Conservation (phyloP, 23 red algal genomes). For the Chondrus crispus region DNA sequence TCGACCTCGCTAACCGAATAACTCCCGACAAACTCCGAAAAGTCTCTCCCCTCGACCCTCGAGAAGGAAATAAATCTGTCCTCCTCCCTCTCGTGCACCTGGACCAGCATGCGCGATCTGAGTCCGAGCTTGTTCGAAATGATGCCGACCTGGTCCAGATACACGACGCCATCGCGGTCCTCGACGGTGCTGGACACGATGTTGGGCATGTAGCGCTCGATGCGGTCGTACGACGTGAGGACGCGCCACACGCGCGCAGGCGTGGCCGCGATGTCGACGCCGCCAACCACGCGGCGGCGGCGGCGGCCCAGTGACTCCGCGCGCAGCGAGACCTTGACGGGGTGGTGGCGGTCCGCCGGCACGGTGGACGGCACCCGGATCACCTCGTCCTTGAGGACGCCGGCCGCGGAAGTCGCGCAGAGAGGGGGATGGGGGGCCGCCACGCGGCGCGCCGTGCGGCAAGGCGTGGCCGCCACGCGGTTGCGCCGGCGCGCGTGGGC, state of each 20-base stretch:
- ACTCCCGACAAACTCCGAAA: conserved; percentile 69
- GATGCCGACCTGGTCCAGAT: conserved; percentile 78
- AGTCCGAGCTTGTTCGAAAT: conserved; percentile 71
- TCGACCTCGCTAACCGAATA: conserved; percentile 52
- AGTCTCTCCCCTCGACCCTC: conserved; percentile 72
- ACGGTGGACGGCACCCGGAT: background rate
- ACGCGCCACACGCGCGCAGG: conserved; percentile 73
- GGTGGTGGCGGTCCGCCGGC: background rate
- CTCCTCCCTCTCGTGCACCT: conserved; percentile 44
- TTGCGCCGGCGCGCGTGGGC: background rate
- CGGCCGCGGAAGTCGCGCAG: background rate
- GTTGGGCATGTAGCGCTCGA: conserved; percentile 79
- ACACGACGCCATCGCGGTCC: background rate
- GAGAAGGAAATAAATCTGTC: conserved; percentile 48
- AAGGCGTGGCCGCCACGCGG: background rate
- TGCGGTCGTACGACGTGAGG: conserved; percentile 70
- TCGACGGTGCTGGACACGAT: conserved; percentile 52
- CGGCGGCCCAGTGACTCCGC: conserved; percentile 66
- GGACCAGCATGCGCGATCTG: conserved; percentile 65
- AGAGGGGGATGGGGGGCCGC: background rate
- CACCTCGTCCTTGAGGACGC: background rate
- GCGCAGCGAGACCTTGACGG: conserved; percentile 31
- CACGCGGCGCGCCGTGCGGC: background rate
- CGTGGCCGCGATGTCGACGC: conserved; percentile 45
- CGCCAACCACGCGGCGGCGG: conserved; percentile 60